Percentiles rank a stretch among this genome's conserved stretches.
phyloP scores from a whole-genome alignment of 2,329 filamentous ascomycete genomes.

The Neopestalotiopsis sp. region DNA sequence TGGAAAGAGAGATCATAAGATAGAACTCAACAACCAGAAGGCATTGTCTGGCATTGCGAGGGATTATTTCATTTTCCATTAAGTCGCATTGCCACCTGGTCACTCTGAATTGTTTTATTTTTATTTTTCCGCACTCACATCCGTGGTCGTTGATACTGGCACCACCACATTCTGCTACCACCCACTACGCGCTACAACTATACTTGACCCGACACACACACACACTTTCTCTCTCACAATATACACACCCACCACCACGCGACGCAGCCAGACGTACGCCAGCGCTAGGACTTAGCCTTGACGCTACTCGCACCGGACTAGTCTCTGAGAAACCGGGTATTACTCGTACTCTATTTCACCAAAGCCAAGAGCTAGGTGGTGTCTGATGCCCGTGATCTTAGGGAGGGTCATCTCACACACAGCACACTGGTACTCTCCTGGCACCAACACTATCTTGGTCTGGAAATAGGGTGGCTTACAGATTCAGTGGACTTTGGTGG shows the following conservation, averaged over 20 bases:
- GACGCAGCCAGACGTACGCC: neutral
- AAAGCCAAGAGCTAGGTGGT: conserved; percentile 3
- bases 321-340: conserved; percentile 12
- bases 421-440: conserved; percentile 5
- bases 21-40: neutral
- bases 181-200: neutral
- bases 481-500: conserved; percentile 32
- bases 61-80: neutral
- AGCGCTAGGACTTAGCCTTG: conserved; percentile 12
- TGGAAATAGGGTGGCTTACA: conserved; percentile 15
- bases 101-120: conserved; percentile 1
- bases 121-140: conserved; percentile 7
- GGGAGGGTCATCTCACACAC: conserved; percentile 3
- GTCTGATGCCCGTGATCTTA: conserved; percentile 17
- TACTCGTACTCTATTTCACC: conserved; percentile 13
- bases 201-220: neutral
- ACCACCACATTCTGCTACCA: neutral
- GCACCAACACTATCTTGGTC: conserved; percentile 15
- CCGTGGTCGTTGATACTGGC: neutral
- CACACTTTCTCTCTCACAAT: no score
- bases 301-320: conserved; percentile 9
- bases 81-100: neutral
- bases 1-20: neutral
- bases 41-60: neutral
- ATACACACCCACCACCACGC: conserved; percentile 5